Base-by-base conservation (phyloP, 2,329 filamentous ascomycete genomes). In the Hypoxylon sp. region DNA sequence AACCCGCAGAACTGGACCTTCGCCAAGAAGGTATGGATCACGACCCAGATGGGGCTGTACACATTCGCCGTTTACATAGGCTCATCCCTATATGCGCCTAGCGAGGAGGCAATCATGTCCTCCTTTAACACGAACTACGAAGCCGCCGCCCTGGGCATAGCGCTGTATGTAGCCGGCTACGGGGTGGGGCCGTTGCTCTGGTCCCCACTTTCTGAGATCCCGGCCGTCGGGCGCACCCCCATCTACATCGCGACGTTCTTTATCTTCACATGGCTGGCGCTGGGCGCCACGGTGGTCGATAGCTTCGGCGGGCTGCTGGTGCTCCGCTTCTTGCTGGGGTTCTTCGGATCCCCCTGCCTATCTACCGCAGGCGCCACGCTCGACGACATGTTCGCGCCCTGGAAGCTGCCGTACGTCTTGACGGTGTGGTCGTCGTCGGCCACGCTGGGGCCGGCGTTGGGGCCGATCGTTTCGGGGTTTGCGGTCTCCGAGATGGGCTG, bases 261-360 rank as follows among this genome's bases (percentile, higher is more conserved):
- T 2, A 69, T 83, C 4, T 86, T 86, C 71, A 79, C 83, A 33
- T 78, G 83, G 33, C 76, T 87, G 50, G 78, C 84, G 44, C 77
- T 85, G 7, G 80, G 78, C 0, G 80, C 81, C 3, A 78, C 81
- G 2, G 76, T 82, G n/a, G 80, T 82, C 0, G 76, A 75, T 36
- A 86, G 85, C 65, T 81, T 87, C 48, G 82, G 80, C 4, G 84
- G 84, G 75, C 74, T 88, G 0, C 74, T 87, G 0, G 81, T 79
- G 1, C 81, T 87, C 40, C 80, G 84, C 5, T 86, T 85, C 69
- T 64, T 87, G 0, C 82, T 81, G 0, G 84, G 84, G 0, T 83
- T 86, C 69, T 79, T 84, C 66, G 70, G 69, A 9, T 70, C 67
- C 11, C 70, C 70, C 5, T 71, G 66, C 20, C 60, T 72, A 20